Percentiles rank a stretch among this genome's conserved stretches.
Conservation (phyloP, 2,329 filamentous ascomycete genomes). For the Alternaria sp. region DNA sequence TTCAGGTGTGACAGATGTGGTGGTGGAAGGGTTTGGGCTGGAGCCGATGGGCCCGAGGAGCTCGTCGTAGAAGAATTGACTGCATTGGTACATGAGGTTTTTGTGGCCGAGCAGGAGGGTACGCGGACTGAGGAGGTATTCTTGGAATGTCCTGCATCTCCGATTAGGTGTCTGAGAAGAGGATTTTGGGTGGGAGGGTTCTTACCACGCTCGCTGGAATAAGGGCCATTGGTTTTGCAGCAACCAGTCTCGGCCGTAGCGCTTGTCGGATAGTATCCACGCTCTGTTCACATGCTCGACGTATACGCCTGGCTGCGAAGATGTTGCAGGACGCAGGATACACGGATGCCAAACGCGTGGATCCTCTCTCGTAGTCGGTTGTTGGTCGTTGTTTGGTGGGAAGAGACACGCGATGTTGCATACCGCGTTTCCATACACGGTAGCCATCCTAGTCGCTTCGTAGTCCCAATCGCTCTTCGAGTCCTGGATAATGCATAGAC, state of each 20-base stretch:
- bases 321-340: constrained; percentile 2
- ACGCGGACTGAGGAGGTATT: constrained; percentile 19
- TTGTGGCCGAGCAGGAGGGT: constrained; percentile 17
- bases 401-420: constrained; percentile 17
- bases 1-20: neutral
- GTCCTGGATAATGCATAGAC: constrained; percentile 26
- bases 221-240: constrained; percentile 13
- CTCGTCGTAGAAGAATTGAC: constrained; percentile 13
- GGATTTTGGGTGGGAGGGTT: neutral
- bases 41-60: constrained; percentile 1
- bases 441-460: constrained; percentile 16
- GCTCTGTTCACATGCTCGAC: neutral
- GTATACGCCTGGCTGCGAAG: constrained; percentile 2
- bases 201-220: constrained; percentile 19
- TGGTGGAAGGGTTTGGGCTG: neutral
- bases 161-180: no score
- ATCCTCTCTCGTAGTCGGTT: neutral
- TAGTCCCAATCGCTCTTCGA: constrained; percentile 10
- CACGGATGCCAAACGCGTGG: constrained; percentile 12
- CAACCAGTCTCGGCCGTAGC: neutral
- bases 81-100: constrained; percentile 23
- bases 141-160: constrained; percentile 18
- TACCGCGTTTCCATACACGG: constrained; percentile 15
- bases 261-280: neutral
- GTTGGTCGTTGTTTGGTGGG: neutral